Percentiles rank a stretch among this genome's conserved stretches.
phyloP scores from a whole-genome alignment of 306 rosid genomes.

The Amphicarpaea edgeworthii region DNA sequence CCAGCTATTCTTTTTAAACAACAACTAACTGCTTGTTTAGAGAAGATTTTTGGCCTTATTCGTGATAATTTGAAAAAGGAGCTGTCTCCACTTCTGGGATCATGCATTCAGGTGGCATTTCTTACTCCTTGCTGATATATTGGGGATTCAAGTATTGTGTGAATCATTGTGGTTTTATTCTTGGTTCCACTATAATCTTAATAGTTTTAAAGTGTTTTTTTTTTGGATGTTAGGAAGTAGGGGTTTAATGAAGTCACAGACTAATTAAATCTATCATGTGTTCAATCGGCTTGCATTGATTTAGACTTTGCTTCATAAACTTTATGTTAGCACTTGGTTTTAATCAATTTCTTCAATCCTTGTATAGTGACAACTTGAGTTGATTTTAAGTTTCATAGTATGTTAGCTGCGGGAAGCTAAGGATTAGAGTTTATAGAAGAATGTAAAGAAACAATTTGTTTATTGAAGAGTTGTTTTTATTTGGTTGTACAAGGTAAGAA shows the following conservation, averaged over 20 bases:
- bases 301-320: conserved; percentile 2
- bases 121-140: conserved; percentile 26
- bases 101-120: conserved; percentile 81
- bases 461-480: not conserved
- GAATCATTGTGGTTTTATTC: conserved; percentile 6
- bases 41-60: conserved; percentile 88
- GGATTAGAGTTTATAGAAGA: conserved; percentile 4
- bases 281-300: not conserved
- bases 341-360: not conserved
- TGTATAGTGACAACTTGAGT: not conserved
- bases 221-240: not conserved
- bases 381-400: not conserved
- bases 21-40: conserved; percentile 91
- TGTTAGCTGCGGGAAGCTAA: conserved; percentile 6
- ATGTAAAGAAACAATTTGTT: not conserved
- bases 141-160: not conserved
- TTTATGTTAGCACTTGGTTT: not conserved
- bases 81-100: conserved; percentile 73
- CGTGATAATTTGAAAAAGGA: conserved; percentile 93
- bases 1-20: conserved; percentile 92
- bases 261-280: not conserved
- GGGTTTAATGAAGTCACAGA: conserved; percentile 10
- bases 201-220: not conserved
- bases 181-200: not conserved
- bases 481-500: not conserved